Conservation (phyloP, 768 basidiomycete species). For the Infundibulicybe gibba region DNA sequence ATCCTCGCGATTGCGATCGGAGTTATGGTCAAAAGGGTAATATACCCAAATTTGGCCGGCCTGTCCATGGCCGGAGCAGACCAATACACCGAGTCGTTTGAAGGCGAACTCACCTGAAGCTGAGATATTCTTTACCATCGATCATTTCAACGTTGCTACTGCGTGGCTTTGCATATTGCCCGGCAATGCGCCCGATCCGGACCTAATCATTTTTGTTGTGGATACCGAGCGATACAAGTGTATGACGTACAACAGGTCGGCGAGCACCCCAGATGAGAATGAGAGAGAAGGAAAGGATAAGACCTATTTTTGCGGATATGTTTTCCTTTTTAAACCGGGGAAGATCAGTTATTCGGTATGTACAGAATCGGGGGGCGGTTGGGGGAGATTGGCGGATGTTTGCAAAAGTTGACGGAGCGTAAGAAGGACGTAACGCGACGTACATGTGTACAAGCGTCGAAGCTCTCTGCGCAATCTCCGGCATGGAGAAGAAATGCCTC, state of each 20-base stretch:
- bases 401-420: background rate
- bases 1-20: too few relatives aligned
- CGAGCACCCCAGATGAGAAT: slow-evolving; percentile 94
- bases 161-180: slow-evolving; percentile 94
- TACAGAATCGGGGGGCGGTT: background rate
- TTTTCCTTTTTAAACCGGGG: slow-evolving; percentile 53
- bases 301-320: slow-evolving; percentile 82
- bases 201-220: slow-evolving; percentile 37
- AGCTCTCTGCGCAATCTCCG: slow-evolving; percentile 97
- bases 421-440: slow-evolving; percentile 15
- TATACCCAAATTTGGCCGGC: too few relatives aligned
- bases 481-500: slow-evolving; percentile 95
- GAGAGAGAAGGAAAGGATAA: slow-evolving; percentile 93
- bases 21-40: too few relatives aligned
- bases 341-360: background rate
- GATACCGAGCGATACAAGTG: background rate
- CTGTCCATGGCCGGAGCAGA: too few relatives aligned
- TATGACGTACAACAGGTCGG: slow-evolving; percentile 74
- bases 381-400: too few relatives aligned
- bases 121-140: slow-evolving; percentile 71
- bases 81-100: too few relatives aligned
- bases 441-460: slow-evolving; percentile 87
- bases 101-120: slow-evolving; percentile 66
- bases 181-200: slow-evolving; percentile 88
- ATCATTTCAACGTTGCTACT: slow-evolving; percentile 80